A percentile compares a stretch with the other conserved stretches of the same genome.
phyloP scores from a whole-genome alignment of 73 alveolate genomes.

The Paramecium bursaria region DNA sequence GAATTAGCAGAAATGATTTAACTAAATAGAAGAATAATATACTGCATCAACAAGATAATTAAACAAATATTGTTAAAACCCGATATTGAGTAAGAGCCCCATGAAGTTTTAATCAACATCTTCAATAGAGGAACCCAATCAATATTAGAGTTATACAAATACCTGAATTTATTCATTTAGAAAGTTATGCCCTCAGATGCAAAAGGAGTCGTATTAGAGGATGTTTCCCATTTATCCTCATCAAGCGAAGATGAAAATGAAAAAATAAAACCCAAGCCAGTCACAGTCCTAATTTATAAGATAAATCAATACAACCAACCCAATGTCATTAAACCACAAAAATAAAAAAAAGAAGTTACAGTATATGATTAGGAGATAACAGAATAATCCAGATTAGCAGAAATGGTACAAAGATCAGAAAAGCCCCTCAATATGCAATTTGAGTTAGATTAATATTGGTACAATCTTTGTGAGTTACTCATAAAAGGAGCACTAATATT shows the following conservation, averaged over 20 bases:
- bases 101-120: background rate
- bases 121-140: slow-evolving; percentile 26
- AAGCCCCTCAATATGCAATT: slow-evolving; percentile 52
- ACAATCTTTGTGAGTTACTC: slow-evolving; percentile 14
- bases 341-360: background rate
- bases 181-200: slow-evolving; percentile 45
- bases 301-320: slow-evolving; percentile 35
- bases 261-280: slow-evolving; percentile 11
- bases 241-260: slow-evolving; percentile 44
- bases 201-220: slow-evolving; percentile 55
- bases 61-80: slow-evolving; percentile 38
- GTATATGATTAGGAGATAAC: slow-evolving; percentile 35
- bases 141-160: slow-evolving; percentile 47
- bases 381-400: slow-evolving; percentile 39
- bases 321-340: background rate
- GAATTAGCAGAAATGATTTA: slow-evolving; percentile 50
- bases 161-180: slow-evolving; percentile 24
- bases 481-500: background rate
- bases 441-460: slow-evolving; percentile 42
- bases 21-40: slow-evolving; percentile 28
- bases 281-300: slow-evolving; percentile 39
- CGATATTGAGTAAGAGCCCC: slow-evolving; percentile 43
- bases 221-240: slow-evolving; percentile 42
- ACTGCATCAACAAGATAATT: slow-evolving; percentile 21
- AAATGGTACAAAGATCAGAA: background rate